A percentile compares a stretch with the other conserved stretches of the same genome.
Evolutionary conservation across 2,329 filamentous ascomycete species (phyloP).

Genomic region (Claviceps sorghi): DNA sequence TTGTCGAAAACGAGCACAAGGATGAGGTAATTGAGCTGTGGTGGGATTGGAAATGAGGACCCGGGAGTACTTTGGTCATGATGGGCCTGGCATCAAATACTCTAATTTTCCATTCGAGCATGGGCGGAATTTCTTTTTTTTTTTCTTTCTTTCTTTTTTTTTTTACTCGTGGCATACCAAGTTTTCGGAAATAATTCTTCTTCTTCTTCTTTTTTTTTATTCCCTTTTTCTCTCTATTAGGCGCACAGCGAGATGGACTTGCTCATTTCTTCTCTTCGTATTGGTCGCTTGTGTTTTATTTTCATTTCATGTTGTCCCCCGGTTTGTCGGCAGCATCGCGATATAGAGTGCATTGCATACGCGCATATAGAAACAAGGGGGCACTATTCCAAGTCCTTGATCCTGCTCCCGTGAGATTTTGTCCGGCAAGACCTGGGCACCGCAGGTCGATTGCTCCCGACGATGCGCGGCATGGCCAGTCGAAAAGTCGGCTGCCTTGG

Average conservation of each 20-base stretch:
- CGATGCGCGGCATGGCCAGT: too few species aligned
- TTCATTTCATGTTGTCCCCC: too few species aligned
- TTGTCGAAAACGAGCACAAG: constrained; percentile 18
- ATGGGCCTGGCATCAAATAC: not conserved
- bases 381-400: too few species aligned
- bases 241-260: not conserved
- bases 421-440: too few species aligned
- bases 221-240: not conserved
- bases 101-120: not conserved
- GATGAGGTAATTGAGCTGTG: constrained; percentile 35
- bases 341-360: not conserved
- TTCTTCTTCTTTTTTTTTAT: not conserved
- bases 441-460: too few species aligned
- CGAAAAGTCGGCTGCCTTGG: too few species aligned
- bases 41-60: constrained; percentile 21
- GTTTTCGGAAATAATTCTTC: not conserved
- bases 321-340: too few species aligned
- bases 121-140: not conserved
- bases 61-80: not conserved
- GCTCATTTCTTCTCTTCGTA: not conserved
- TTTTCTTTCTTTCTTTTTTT: not conserved
- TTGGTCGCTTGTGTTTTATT: not conserved
- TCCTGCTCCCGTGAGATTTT: not conserved
- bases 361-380: too few species aligned
- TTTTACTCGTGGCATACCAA: not conserved